Evolutionary conservation across 352 stramenopile species (phyloP), one percentile per base, ranked within the genome.

Genomic region (Achlya hypogyna): DNA sequence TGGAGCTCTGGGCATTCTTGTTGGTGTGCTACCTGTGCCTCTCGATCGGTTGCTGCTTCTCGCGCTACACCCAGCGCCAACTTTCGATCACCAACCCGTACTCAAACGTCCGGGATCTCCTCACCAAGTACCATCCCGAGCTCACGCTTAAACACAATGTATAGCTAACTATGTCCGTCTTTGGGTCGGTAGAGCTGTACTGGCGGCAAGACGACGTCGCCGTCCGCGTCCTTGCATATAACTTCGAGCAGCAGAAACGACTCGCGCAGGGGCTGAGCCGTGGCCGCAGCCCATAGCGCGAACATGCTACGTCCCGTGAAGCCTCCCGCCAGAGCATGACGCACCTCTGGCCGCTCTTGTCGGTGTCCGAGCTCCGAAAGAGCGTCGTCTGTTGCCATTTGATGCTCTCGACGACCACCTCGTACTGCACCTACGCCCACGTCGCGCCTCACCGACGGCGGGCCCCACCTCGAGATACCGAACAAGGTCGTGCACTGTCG

Each of bases 151-250:
- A 67, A 32, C 40, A 59, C 60, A 67, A 16, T n/a, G 59, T 65
- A 10, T 62, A 47, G 32, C 14, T n/a, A n/a, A n/a, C n/a, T n/a
- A 23, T 23, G 14, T 49, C 22, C 18, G 18, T 49, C 18, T 56
- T 38, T 16, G 5, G 60, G 60, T 10, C 5, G 34, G 23, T 53
- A 20, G 22, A 77, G 20, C 27, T 69, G 72, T 12, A 80, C 53
- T 2, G 76, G 74, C 20, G 76, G 60, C 12, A 83, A 64, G 1
- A 71, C 62, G 25, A 83, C 74, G 47, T 83, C 76, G 16, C 76
- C 71, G 12, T 58, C 42, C 5, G 51, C 34, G 35, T 83, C 73
- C 6, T 63, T 53, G 9, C 74, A 74, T 18, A 62, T 34, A 6
- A 79, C 32, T 8, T 74, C 60, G 9, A 79, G 40, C 32, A 83